phyloP scores from a whole-genome alignment of 2,329 filamentous ascomycete genomes.

The Pseudogymnoascus sp. region DNA sequence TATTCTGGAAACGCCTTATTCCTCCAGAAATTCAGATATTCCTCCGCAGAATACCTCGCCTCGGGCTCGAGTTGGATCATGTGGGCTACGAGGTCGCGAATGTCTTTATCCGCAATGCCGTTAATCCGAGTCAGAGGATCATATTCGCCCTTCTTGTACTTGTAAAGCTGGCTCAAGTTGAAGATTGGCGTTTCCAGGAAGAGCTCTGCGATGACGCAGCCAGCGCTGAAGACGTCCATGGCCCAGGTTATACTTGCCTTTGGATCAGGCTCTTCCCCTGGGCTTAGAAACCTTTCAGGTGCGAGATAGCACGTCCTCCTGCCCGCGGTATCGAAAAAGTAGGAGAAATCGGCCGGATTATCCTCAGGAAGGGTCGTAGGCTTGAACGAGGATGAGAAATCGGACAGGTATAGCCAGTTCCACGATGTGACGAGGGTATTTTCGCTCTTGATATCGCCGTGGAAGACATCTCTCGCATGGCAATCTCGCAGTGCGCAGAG shows the following conservation, averaged over 20 bases:
- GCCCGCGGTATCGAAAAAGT: constrained; percentile 92
- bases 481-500: constrained; percentile 89
- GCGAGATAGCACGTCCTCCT: constrained; percentile 91
- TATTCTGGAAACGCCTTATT: constrained; percentile 90
- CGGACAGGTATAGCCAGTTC: constrained; percentile 98
- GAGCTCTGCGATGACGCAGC: constrained; percentile 93
- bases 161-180: constrained; percentile 90
- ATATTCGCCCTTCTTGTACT: constrained; percentile 87
- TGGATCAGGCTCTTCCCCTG: constrained; percentile 58
- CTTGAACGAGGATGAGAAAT: constrained; percentile 95
- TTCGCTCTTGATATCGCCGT: constrained; percentile 98
- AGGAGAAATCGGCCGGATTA: constrained; percentile 94
- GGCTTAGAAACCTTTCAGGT: constrained; percentile 79
- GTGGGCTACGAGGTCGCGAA: constrained; percentile 82
- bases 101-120: constrained; percentile 79
- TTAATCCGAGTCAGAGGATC: constrained; percentile 76
- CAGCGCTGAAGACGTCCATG: constrained; percentile 97
- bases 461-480: constrained; percentile 80
- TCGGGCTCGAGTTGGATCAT: constrained; percentile 96
- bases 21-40: constrained; percentile 89
- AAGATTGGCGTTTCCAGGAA: constrained; percentile 97
- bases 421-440: constrained; percentile 96
- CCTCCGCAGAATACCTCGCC: constrained; percentile 84
- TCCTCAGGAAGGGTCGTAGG: constrained; percentile 90
- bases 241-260: constrained; percentile 72